Conservation (phyloP, 768 basidiomycete species). For the Asterophora lycoperdoides region DNA sequence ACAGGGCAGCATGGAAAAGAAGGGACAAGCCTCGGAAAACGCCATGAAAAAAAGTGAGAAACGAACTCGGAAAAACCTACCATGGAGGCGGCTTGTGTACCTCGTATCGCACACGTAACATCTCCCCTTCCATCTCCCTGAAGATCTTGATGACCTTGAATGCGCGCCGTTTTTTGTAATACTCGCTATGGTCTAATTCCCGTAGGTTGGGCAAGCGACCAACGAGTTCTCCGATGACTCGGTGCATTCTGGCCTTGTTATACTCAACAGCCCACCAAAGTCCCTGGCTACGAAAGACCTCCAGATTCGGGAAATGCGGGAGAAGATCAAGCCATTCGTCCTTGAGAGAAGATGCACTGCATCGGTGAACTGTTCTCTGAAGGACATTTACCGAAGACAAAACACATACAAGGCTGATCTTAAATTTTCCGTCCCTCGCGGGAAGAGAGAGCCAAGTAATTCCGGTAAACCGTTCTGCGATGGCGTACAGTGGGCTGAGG, state of each 20-base stretch:
- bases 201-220: slow-evolving; percentile 37
- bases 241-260: slow-evolving; percentile 36
- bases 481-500: slow-evolving; percentile 24
- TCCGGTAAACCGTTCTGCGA: slow-evolving; percentile 35
- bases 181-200: slow-evolving; percentile 38
- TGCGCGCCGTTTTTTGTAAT: slow-evolving; percentile 28
- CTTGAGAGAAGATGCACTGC: slow-evolving; percentile 16
- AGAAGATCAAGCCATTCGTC: slow-evolving; percentile 38
- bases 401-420: slow-evolving; percentile 25
- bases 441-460: slow-evolving; percentile 41
- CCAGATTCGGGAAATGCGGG: slow-evolving; percentile 36
- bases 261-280: slow-evolving; percentile 38
- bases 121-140: not conserved
- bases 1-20: too few relatives aligned
- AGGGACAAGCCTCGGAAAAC: not conserved
- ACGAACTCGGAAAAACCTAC: not conserved
- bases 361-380: not conserved
- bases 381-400: not conserved
- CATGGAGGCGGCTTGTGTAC: not conserved
- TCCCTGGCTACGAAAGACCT: slow-evolving; percentile 39
- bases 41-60: not conserved
- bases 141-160: not conserved
- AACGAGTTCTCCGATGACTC: slow-evolving; percentile 36
- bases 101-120: not conserved
- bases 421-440: slow-evolving; percentile 11